Conservation (phyloP, 176 grass and related monocot genomes). For the Musa beccarii region DNA sequence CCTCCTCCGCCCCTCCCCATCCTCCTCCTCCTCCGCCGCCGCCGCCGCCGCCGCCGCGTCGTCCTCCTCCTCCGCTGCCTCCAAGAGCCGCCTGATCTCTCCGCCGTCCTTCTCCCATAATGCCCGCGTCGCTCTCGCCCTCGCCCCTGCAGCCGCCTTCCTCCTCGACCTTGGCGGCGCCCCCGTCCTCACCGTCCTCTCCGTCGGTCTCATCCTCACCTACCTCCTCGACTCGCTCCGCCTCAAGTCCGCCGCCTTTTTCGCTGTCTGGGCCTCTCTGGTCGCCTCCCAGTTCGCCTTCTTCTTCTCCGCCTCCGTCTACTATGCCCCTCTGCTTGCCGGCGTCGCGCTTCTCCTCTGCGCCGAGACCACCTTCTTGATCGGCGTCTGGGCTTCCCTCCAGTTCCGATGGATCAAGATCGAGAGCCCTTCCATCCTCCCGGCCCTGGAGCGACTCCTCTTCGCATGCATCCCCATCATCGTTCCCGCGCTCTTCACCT, state of each 20-base stretch:
- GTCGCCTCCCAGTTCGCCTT: slow-evolving; percentile 64
- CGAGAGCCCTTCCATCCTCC: slow-evolving; percentile 76
- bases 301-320: slow-evolving; percentile 79
- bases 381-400: slow-evolving; percentile 89
- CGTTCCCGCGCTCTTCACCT: slow-evolving; percentile 59
- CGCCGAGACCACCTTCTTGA: slow-evolving; percentile 77
- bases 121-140: slow-evolving; percentile 48
- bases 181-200: slow-evolving; percentile 64
- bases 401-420: slow-evolving; percentile 99
- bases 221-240: slow-evolving; percentile 77
- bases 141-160: slow-evolving; percentile 67
- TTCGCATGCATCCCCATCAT: slow-evolving; percentile 78
- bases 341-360: slow-evolving; percentile 80
- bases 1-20: slow-evolving; percentile 30
- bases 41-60: not conserved
- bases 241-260: slow-evolving; percentile 57
- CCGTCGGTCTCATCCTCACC: slow-evolving; percentile 54
- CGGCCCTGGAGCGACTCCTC: slow-evolving; percentile 67
- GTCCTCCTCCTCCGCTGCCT: not conserved
- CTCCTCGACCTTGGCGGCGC: slow-evolving; percentile 80
- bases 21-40: slow-evolving; percentile 27
- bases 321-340: slow-evolving; percentile 53
- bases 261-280: slow-evolving; percentile 71
- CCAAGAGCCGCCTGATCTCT: slow-evolving; percentile 26
- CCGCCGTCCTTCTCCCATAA: slow-evolving; percentile 57